Evolutionary conservation across 176 grass and related monocot genomes (phyloP), one percentile per base, ranked within the genome.

Genomic region (Zizania latifolia): DNA sequence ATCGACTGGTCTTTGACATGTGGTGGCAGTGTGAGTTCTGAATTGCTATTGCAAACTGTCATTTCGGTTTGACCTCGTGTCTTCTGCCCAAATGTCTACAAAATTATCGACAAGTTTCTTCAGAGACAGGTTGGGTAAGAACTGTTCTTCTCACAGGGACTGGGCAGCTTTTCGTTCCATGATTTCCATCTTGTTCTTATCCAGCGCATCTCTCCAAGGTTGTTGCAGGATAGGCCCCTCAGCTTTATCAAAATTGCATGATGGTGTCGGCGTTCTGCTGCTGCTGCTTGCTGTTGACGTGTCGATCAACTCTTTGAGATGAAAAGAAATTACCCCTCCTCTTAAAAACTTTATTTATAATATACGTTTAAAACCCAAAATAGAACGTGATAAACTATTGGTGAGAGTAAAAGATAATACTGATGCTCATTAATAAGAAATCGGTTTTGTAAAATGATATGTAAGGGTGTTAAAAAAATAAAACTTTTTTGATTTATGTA

Each of bases 1-100:
- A 32, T 14, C 51, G 58, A 58, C 73, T 32, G 58, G 73, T 82
- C 85, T 78, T 66, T 77, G 65, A 48, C 78, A 77, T 65, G 72
- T 77, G 66, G 71, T 62, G n/a, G 30, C 70, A 11, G 70, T 22
- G 54, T n/a, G 22, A 58, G 31, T 58, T 58, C n/a, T n/a, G n/a
- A n/a, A n/a, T 14, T 27, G 54, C 0, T 6, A 4, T 2, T 9
- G 54, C n/a, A n/a, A n/a, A n/a, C n/a, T n/a, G n/a, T n/a, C 11
- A 13, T 2, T 28, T 39, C 23, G 55, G 51, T 61, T 64, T 72
- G 82, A 56, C 46, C 59, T 73, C 19, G 22, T 40, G 48, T 58
- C 19, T 4, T 55, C 39, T 60, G 70, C 31, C 37, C 38, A 50
- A 28, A 48, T 28, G 72, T 69, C 39, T 26, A 29, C n/a, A n/a